phyloP scores from a whole-genome alignment of 2,329 filamentous ascomycete genomes.

The Aciculosporium take region DNA sequence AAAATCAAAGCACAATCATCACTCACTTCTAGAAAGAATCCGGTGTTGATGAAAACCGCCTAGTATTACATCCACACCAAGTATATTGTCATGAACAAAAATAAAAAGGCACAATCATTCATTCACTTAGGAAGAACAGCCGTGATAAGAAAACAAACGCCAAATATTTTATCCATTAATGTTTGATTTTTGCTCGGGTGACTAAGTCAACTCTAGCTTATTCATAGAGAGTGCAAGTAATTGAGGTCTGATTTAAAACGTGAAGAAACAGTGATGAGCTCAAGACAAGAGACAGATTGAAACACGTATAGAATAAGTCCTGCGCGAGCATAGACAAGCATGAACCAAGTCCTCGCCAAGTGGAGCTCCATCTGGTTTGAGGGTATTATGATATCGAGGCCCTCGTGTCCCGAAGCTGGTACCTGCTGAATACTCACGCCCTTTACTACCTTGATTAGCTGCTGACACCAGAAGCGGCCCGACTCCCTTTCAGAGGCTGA shows the following conservation, averaged over 20 bases:
- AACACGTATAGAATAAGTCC: conserved; percentile 15
- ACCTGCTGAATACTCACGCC: not conserved
- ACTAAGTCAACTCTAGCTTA: conserved; percentile 17
- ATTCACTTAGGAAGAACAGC: not conserved
- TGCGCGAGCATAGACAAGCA: conserved; percentile 3
- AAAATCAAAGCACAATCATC: not conserved
- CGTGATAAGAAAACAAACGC: not conserved
- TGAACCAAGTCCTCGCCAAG: not conserved
- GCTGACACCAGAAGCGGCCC: conserved; percentile 7
- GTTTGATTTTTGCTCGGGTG: conserved; percentile 7
- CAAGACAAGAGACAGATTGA: conserved; percentile 20
- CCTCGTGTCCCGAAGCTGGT: not conserved
- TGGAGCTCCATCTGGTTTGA: not conserved
- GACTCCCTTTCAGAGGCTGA: conserved; percentile 9
- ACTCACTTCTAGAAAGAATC: not conserved
- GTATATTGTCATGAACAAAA: not conserved
- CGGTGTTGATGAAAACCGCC: too few relatives aligned
- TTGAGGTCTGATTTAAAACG: conserved; percentile 25
- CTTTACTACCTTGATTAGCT: not conserved
- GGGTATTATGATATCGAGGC: not conserved
- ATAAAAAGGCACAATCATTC: not conserved
- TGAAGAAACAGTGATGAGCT: conserved; percentile 23
- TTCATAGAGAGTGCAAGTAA: conserved; percentile 18
- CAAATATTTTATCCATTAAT: conserved; percentile 1
- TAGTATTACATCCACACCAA: not conserved